phyloP scores from a whole-genome alignment of 768 basidiomycete genomes.

The Tulasnella sp. region DNA sequence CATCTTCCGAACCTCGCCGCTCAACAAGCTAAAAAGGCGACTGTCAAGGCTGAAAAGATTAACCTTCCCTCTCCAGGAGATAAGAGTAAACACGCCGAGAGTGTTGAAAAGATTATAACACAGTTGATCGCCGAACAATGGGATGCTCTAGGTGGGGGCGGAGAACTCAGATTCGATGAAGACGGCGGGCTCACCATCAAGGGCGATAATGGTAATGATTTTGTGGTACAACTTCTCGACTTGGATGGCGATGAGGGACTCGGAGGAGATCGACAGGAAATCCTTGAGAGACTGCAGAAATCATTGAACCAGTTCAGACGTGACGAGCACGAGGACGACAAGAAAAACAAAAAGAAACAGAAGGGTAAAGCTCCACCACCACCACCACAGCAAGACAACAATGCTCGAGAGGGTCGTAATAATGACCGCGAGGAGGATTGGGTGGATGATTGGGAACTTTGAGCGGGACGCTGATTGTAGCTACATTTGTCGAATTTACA shows the following conservation, averaged over 20 bases:
- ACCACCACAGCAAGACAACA: too few relatives aligned
- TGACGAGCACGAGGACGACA: slow-evolving; percentile 26
- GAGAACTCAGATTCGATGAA: not conserved
- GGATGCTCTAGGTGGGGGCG: not conserved
- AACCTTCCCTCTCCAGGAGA: too few relatives aligned
- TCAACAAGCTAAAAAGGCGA: not conserved
- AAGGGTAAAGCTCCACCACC: too few relatives aligned
- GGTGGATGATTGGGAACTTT: too few relatives aligned
- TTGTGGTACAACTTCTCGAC: slow-evolving; percentile 2
- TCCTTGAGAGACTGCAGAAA: not conserved
- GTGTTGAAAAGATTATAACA: not conserved
- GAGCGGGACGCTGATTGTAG: too few relatives aligned
- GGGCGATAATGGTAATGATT: slow-evolving; percentile 9
- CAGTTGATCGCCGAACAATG: not conserved
- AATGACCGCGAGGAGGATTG: too few relatives aligned
- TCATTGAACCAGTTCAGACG: too few relatives aligned
- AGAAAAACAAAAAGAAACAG: slow-evolving; percentile 24
- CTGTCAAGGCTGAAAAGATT: slow-evolving; percentile 1
- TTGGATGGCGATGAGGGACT: not conserved
- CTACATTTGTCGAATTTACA: too few relatives aligned
- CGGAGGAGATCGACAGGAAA: not conserved
- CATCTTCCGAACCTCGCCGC: slow-evolving; percentile 7
- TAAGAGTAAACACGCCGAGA: too few relatives aligned
- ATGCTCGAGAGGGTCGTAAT: too few relatives aligned
- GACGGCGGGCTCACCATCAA: not conserved